Percentiles rank a stretch among this genome's conserved stretches.
Evolutionary conservation across 805 yeast genomes (phyloP).

Genomic region (Pichia kluyveri): DNA sequence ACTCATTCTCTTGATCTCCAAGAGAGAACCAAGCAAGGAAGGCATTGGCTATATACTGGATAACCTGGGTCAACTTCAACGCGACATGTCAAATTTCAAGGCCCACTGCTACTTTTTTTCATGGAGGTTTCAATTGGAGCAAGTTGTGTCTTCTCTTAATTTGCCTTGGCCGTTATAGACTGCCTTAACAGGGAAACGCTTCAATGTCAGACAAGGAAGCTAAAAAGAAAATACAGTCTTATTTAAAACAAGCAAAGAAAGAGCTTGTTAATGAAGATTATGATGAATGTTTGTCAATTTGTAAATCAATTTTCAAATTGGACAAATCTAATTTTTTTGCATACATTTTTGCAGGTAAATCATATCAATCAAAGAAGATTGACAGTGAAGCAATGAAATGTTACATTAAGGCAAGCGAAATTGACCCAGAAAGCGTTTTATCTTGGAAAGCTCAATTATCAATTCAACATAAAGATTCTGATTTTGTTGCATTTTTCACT

Average conservation of each 20-base stretch:
- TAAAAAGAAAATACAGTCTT: conserved; percentile 12
- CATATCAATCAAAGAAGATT: conserved; percentile 39
- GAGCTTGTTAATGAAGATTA: conserved; percentile 3
- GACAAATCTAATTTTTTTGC: conserved; percentile 61
- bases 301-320: conserved; percentile 32
- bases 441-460: conserved; percentile 81
- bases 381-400: conserved; percentile 30
- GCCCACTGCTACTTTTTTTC: no score
- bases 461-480: conserved; percentile 29
- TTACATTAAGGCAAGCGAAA: conserved; percentile 40
- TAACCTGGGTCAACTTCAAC: no score
- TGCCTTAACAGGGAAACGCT: no score
- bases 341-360: conserved; percentile 62
- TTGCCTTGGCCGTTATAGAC: neutral
- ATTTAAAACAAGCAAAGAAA: conserved; percentile 39
- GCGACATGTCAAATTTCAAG: no score
- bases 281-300: conserved; percentile 3
- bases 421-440: conserved; percentile 41
- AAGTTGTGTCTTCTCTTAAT: neutral
- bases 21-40: no score
- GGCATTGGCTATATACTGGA: no score
- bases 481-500: conserved; percentile 37
- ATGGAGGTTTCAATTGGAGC: no score
- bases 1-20: no score
- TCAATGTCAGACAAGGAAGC: neutral